These are phyloP conservation scores for Trichoderma asperellum DNA, from an alignment of 2,329 filamentous ascomycete genomes.

Conservation along the genomic window DNA sequence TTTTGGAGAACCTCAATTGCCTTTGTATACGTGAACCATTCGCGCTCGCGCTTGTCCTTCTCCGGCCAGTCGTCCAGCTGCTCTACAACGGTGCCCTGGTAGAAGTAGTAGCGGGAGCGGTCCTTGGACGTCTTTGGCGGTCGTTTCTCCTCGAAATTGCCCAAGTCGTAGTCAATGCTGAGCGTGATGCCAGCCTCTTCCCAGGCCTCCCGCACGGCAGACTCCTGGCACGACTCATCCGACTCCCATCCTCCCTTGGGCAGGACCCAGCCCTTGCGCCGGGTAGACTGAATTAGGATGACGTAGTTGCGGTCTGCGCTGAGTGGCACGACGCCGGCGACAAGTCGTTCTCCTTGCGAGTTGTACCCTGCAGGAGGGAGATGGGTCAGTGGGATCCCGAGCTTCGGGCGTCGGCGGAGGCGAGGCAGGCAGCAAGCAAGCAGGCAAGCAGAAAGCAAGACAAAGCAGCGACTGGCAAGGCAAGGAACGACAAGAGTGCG, in stretches of 20 bases:
- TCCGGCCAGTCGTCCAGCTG: constrained; percentile 93
- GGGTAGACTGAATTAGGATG: constrained; percentile 89
- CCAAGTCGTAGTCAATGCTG: constrained; percentile 81
- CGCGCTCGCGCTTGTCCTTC: constrained; percentile 83
- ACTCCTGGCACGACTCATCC: constrained; percentile 84
- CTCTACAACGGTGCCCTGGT: constrained; percentile 82
- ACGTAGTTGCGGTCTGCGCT: constrained; percentile 85
- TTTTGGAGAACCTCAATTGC: constrained; percentile 76
- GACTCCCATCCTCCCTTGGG: constrained; percentile 98
- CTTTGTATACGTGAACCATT: constrained; percentile 86
- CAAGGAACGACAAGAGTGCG: constrained; percentile 16
- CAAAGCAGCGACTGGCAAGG: constrained; percentile 8
- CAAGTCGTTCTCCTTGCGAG: constrained; percentile 86
- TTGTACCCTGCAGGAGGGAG: constrained; percentile 73
- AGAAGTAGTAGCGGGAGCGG: constrained; percentile 73
- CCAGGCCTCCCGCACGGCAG: constrained; percentile 91
- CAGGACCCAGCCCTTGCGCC: constrained; percentile 91
- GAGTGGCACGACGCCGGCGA: constrained; percentile 91
- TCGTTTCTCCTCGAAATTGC: constrained; percentile 81
- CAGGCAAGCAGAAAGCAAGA: constrained; percentile 22
- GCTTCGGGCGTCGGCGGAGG: constrained; percentile 28
- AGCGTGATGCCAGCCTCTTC: constrained; percentile 94
- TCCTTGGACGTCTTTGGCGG: constrained; percentile 73
- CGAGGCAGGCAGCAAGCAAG: constrained; percentile 18
- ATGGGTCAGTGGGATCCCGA: constrained; percentile 33